phyloP scores from a whole-genome alignment of 2,329 filamentous ascomycete genomes.

The Stagonosporopsis rhizophila region DNA sequence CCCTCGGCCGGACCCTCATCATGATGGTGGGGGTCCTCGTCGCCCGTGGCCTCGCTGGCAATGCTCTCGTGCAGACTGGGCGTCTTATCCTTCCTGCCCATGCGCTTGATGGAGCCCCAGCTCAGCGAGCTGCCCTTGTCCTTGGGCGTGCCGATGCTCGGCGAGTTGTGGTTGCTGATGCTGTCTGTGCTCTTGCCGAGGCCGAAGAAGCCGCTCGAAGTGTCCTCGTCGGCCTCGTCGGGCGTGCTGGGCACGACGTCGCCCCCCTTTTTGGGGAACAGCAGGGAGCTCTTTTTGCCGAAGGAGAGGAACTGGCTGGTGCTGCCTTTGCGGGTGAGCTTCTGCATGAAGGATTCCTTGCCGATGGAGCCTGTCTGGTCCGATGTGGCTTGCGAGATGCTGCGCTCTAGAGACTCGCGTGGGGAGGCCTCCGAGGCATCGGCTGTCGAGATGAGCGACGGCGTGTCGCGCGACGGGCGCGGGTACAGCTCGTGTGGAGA shows the following conservation, averaged over 20 bases:
- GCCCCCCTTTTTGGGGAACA: constrained; percentile 43
- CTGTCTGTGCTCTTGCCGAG: constrained; percentile 39
- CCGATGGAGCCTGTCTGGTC: constrained; percentile 45
- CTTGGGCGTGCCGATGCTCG: constrained; percentile 48
- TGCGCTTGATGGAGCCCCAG: constrained; percentile 55
- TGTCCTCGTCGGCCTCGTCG: constrained; percentile 51
- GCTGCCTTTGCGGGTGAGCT: constrained; percentile 57
- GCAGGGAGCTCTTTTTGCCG: constrained; percentile 44
- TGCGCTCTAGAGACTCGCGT: constrained; percentile 51
- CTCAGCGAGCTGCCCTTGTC: constrained; percentile 50
- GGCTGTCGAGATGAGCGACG: constrained; percentile 51
- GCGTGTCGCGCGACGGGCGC: constrained; percentile 53
- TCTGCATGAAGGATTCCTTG: constrained; percentile 59
- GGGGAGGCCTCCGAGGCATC: constrained; percentile 46
- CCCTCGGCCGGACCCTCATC: constrained; percentile 42
- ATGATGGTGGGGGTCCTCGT: constrained; percentile 32
- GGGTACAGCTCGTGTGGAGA: constrained; percentile 39
- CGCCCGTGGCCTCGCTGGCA: constrained; percentile 50
- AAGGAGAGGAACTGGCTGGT: constrained; percentile 55
- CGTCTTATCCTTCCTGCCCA: constrained; percentile 54
- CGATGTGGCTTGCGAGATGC: constrained; percentile 47
- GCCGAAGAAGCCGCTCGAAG: constrained; percentile 27
- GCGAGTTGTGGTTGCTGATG: constrained; percentile 42
- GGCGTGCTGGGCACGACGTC: constrained; percentile 45
- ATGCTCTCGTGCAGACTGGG: constrained; percentile 57